These are phyloP conservation scores for Lolium rigidum DNA, from an alignment of 176 grass and related monocot species.

Conservation along the genomic window DNA sequence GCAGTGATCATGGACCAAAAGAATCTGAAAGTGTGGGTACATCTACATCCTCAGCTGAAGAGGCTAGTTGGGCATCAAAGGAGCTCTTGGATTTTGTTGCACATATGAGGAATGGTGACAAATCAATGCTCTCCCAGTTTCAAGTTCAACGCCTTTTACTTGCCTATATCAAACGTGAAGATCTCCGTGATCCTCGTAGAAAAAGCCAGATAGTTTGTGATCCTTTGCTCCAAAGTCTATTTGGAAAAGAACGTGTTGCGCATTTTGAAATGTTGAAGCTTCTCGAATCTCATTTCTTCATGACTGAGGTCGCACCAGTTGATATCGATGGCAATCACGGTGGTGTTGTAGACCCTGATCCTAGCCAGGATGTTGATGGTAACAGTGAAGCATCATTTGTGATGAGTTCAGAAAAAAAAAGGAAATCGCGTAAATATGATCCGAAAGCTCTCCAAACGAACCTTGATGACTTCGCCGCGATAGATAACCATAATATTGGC, in stretches of 20 bases:
- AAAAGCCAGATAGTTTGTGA: slow-evolving; percentile 97
- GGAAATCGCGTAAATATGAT: slow-evolving; percentile 70
- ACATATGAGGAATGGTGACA: slow-evolving; percentile 89
- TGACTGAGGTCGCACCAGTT: slow-evolving; percentile 60
- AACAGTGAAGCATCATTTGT: slow-evolving; percentile 75
- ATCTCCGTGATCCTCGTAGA: slow-evolving; percentile 75
- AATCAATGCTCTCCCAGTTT: slow-evolving; percentile 72
- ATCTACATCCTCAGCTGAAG: slow-evolving; percentile 61
- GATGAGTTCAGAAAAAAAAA: slow-evolving; percentile 73
- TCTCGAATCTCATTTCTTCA: slow-evolving; percentile 90
- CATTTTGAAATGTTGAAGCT: slow-evolving; percentile 99
- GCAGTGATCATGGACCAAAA: slow-evolving; percentile 52
- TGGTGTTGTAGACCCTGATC: slow-evolving; percentile 96
- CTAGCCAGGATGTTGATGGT: slow-evolving; percentile 71
- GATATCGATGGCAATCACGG: slow-evolving; percentile 83
- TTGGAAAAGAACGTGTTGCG: slow-evolving; percentile 75
- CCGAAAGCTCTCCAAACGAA: slow-evolving; percentile 63
- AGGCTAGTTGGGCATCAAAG: slow-evolving; percentile 79
- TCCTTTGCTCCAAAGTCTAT: slow-evolving; percentile 81
- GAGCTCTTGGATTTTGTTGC: slow-evolving; percentile 85
- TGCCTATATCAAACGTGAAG: slow-evolving; percentile 80
- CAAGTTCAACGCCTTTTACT: slow-evolving; percentile 86
- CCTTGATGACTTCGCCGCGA: slow-evolving; percentile 93
- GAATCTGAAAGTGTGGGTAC: slow-evolving; percentile 68
- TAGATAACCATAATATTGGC: slow-evolving; percentile 92